Evolutionary conservation across 1,139 yeast species (phyloP).

Genomic region (Kluyveromyces marxianus): DNA sequence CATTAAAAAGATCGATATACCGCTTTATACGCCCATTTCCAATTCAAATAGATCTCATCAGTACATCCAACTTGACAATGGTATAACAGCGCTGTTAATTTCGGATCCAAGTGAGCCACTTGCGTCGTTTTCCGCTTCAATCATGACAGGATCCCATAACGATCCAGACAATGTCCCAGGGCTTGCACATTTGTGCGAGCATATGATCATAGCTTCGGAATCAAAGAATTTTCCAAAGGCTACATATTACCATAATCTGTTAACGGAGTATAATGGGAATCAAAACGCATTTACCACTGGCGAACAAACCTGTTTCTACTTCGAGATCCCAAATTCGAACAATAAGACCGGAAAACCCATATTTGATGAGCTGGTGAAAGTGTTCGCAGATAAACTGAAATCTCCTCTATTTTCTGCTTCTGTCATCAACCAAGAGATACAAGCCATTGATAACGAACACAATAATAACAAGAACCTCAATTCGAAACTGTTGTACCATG

Average conservation of each 20-base stretch:
- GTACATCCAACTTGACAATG: slow-evolving; percentile 45
- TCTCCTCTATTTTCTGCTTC: slow-evolving; percentile 42
- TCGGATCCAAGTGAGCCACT: slow-evolving; percentile 48
- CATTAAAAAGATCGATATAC: not conserved
- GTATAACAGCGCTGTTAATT: slow-evolving; percentile 42
- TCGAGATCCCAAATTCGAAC: slow-evolving; percentile 43
- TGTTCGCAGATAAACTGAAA: slow-evolving; percentile 46
- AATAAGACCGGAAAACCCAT: slow-evolving; percentile 26
- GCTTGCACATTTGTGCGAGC: slow-evolving; percentile 70
- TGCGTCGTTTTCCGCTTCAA: slow-evolving; percentile 44
- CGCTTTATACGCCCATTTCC: slow-evolving; percentile 30
- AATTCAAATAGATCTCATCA: slow-evolving; percentile 35
- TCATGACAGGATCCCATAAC: slow-evolving; percentile 55
- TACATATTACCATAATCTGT: slow-evolving; percentile 37
- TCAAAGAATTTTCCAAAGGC: slow-evolving; percentile 47
- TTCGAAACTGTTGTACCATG: slow-evolving; percentile 50
- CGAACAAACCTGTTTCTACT: slow-evolving; percentile 53
- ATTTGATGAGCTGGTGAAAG: slow-evolving; percentile 40
- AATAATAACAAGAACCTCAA: slow-evolving; percentile 37
- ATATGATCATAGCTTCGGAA: slow-evolving; percentile 49
- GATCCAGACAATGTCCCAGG: slow-evolving; percentile 54
- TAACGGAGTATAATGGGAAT: slow-evolving; percentile 45
- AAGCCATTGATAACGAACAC: slow-evolving; percentile 61
- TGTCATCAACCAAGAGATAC: slow-evolving; percentile 43
- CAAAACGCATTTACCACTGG: slow-evolving; percentile 64